Evolutionary conservation across 805 yeast genomes (phyloP), one percentile per base, ranked within the genome.

Genomic region (Teunomyces funiuensis): DNA sequence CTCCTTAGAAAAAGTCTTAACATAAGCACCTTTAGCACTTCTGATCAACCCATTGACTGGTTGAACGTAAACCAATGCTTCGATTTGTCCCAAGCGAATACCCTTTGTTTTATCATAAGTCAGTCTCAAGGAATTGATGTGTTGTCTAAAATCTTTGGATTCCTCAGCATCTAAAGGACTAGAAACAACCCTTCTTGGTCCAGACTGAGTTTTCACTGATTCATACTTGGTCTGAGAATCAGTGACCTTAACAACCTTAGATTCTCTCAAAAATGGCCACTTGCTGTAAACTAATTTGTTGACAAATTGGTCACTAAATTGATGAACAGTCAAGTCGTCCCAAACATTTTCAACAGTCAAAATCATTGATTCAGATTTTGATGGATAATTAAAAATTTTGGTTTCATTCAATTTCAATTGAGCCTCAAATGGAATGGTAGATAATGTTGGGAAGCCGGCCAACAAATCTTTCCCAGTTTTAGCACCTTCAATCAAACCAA

Each of bases 191-290:
- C 46, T 55, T 39, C 59, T 52, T 16, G 48, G 42, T 9, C 47
- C 47, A 25, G 52, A 58, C 41, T 42, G 55, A 15, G 25, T 53
- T 46, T 65, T 74, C 26, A 60, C 49, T 3, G 59, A 57, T 38
- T 71, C 78, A 52, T 77, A 85, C 33, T 68, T 71, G 52, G 61
- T 64, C 13, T 69, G 61, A 10, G 73, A 76, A 58, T 85, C 90
- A 26, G 73, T 59, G 3, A 91, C 77, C 16, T 75, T 73, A 9
- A 80, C 69, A 29, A 91, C 80, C 54, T 77, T 80, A 7, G 89
- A 84, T 64, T 91, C 97, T 51, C 82, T 76, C 50, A 93, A 69
- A 55, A 80, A 87, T n/a, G 99, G 99, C 91, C 96, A 93, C 51
- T 83, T 79, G 9, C 86, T 78, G 58, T 82, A 90, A 2, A 86